Evolutionary conservation across 1,284 basidiomycete species (phyloP).

Genomic region (Phaffia rhodozyma): DNA sequence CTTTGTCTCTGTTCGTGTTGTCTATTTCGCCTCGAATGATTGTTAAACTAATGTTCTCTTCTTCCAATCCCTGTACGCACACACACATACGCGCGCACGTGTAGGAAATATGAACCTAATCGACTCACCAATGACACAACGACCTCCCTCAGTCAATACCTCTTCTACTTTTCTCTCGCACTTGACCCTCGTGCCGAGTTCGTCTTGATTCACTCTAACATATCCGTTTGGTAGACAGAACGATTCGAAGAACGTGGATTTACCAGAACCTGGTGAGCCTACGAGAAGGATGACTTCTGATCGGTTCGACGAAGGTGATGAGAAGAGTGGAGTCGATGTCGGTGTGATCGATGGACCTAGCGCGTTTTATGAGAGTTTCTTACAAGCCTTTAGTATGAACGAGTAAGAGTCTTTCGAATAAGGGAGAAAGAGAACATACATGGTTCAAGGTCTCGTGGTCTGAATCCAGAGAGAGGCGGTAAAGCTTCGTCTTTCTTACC

Average conservation of each 20-base stretch:
- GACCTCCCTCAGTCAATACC: constrained; percentile 45
- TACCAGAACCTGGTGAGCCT: constrained; percentile 76
- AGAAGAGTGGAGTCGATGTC: constrained; percentile 49
- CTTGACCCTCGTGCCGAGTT: constrained; percentile 55
- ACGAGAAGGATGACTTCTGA: constrained; percentile 66
- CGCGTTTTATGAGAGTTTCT: background rate
- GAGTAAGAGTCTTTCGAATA: background rate
- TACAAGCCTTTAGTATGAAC: background rate
- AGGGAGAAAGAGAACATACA: background rate
- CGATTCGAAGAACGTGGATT: constrained; percentile 62
- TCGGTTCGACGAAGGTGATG: constrained; percentile 27
- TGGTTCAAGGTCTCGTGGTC: constrained; percentile 21
- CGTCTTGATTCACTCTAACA: constrained; percentile 76
- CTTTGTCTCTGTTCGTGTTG: constrained; percentile 66
- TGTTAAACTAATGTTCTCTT: no score
- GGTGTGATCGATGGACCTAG: constrained; percentile 50
- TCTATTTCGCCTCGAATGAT: constrained; percentile 40
- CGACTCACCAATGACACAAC: constrained; percentile 60
- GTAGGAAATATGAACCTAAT: background rate
- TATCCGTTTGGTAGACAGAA: constrained; percentile 62
- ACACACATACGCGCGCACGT: no score
- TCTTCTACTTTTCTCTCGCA: constrained; percentile 57
- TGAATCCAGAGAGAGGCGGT: constrained; percentile 27
- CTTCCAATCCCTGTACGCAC: no score
- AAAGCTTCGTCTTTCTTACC: constrained; percentile 18